Base-by-base conservation (phyloP, 2,329 filamentous ascomycete species). In the Trichophaea hybrida region DNA sequence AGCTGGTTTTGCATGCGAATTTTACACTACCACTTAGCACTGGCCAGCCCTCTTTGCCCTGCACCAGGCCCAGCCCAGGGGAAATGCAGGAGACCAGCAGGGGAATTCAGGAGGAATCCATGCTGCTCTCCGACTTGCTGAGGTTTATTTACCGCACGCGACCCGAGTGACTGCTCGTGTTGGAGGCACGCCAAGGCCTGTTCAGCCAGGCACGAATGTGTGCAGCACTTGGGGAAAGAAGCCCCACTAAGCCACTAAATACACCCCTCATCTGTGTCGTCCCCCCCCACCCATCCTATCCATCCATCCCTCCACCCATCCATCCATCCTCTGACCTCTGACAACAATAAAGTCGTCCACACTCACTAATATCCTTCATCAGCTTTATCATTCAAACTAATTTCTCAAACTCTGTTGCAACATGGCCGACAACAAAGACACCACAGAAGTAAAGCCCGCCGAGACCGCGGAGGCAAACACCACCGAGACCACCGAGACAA, bases 401-500 rank as follows among this genome's bases (percentile, higher is more conserved):
- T 32, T 3, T 34, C 31, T 17, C 13, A 53, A 35, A 12, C 50
- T 35, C 34, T 33, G 13, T 35, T 17, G 13, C 32, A 35, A 33
- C 50, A 53, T 10, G 8, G 24, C 40, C n/a, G 44, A 10, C 44
- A 32, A 57, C n/a, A n/a, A 57, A 40, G 55, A 57, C 55, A 31
- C 13, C 37, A 34, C 44, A 8, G 44, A 49, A 2, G 50, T 53
- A 13, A 53, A 53, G 32, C 44, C 44, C 44, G 44, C 13, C 13
- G 13, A 49, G 44, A 60, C 64, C 37, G 67, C 67, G 59, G 44
- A 49, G 44, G 50, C 40, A 37, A 55, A 40, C 7, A 54, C 51
- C 51, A 54, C 34, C 34, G 31, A 24, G 10, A 54, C 51, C 12
- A 54, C 64, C 55, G 67, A 66, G 44, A 24, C 24, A 24, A 61